Base-by-base conservation (phyloP, 495 filamentous ascomycete genomes). In the Tuber brumale region DNA sequence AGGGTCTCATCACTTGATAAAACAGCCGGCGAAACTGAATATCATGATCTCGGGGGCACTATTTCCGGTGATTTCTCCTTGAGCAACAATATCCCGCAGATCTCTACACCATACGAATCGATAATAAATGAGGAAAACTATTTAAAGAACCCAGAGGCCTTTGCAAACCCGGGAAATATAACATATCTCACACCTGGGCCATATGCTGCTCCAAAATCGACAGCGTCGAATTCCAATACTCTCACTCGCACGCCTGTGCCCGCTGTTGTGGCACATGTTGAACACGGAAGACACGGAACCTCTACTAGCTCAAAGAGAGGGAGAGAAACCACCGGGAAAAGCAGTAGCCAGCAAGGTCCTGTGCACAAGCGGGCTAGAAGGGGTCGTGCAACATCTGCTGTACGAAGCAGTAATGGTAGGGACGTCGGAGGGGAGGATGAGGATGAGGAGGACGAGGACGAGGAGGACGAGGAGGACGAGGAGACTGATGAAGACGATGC, bases 401-500 rank as follows among this genome's bases (percentile, higher is more conserved):
- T 66, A 66, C 57, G 57, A 31, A 66, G 57, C n/a, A 66, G 31
- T 66, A 66, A 31, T n/a, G 51, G 51, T 8, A 61, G n/a, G 51
- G 51, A 61, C 27, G 57, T n/a, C 12, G 57, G 51, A 14, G 51
- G 14, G 23, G 51, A 31, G 10, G 57, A 66, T 27, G 57, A 66
- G 27, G 57, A 66, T 4, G 57, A 48, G 5, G 46, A 48, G 19
- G 46, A 48, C 6, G 46, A 66, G 9, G 57, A 66, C 1, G 57
- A 66, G 0, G 57, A 66, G 9, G 57, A 66, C 14, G 57, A 66
- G 0, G 57, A 66, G 10, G 57, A 66, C 14, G 57, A 66, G 3
- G 57, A 66, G 27, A 66, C n/a, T 66, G 57, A 66, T n/a, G 57
- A 66, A 66, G 57, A 66, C 27, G 57, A 66, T 66, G 57, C 1